A percentile compares a stretch with the other conserved stretches of the same genome.
phyloP scores from a whole-genome alignment of 441 rosid genomes.

The Corymbia calophylla region DNA sequence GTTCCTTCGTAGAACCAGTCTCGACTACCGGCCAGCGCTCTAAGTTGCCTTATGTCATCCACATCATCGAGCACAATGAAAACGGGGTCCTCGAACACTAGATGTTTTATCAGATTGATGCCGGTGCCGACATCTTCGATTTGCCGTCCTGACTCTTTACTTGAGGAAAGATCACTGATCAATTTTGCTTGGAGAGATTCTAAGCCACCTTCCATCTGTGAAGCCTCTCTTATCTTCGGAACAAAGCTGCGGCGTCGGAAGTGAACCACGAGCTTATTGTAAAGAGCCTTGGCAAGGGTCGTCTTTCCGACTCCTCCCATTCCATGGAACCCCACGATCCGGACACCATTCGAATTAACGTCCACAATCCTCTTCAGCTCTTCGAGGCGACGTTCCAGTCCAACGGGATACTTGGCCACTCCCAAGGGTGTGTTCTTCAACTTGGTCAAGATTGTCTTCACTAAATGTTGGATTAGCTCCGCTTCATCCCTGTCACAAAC shows the following conservation, averaged over 20 bases:
- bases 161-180: conserved; percentile 17
- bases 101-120: not conserved
- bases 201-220: conserved; percentile 16
- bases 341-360: conserved; percentile 14
- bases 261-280: conserved; percentile 24
- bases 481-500: conserved; percentile 16
- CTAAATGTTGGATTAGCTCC: conserved; percentile 21
- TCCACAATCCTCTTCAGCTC: conserved; percentile 19
- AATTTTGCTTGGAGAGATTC: conserved; percentile 27
- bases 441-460: conserved; percentile 30
- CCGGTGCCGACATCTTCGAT: not conserved
- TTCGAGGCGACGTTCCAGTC: conserved; percentile 33
- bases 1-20: not conserved
- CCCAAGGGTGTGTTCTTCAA: conserved; percentile 35
- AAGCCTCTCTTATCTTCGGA: conserved; percentile 35
- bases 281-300: conserved; percentile 44
- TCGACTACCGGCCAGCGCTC: not conserved
- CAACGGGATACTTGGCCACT: conserved; percentile 39
- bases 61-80: not conserved
- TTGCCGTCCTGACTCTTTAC: not conserved
- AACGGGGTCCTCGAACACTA: not conserved
- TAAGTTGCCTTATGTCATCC: not conserved
- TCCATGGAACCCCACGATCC: conserved; percentile 41
- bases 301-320: conserved; percentile 71
- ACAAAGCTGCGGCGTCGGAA: conserved; percentile 32